phyloP scores from a whole-genome alignment of 768 basidiomycete genomes.

The Butyriboletus loyo region DNA sequence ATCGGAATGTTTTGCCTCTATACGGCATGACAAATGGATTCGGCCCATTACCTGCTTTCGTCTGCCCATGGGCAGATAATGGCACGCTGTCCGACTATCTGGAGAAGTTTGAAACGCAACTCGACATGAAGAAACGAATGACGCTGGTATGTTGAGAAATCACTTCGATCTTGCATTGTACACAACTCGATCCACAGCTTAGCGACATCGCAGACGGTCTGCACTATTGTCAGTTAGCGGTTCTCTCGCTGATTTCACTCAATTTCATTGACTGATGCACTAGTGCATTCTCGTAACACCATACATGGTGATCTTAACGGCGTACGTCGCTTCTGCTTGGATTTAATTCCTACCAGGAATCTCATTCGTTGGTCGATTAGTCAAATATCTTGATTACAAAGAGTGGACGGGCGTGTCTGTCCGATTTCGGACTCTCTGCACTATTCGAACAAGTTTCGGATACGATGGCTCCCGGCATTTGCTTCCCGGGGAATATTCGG shows the following conservation, averaged over 20 bases:
- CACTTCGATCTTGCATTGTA: neutral
- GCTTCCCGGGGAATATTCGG: slow-evolving; percentile 25
- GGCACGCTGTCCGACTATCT: slow-evolving; percentile 32
- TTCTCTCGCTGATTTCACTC: neutral
- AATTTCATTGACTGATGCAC: neutral
- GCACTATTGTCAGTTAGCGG: slow-evolving; percentile 13
- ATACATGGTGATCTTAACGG: slow-evolving; percentile 43
- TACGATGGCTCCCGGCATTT: neutral
- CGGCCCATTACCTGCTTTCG: slow-evolving; percentile 28
- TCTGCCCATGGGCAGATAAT: slow-evolving; percentile 34
- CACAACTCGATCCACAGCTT: slow-evolving; percentile 16
- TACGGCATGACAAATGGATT: slow-evolving; percentile 27
- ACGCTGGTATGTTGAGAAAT: slow-evolving; percentile 9
- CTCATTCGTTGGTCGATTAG: slow-evolving; percentile 8
- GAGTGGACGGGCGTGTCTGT: slow-evolving; percentile 15
- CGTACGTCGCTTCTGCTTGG: slow-evolving; percentile 12
- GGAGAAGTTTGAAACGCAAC: slow-evolving; percentile 8
- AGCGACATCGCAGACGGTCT: slow-evolving; percentile 23
- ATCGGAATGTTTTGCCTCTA: slow-evolving; percentile 32
- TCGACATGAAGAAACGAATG: slow-evolving; percentile 18
- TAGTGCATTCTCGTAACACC: slow-evolving; percentile 23
- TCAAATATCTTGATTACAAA: slow-evolving; percentile 21
- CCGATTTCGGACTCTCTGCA: slow-evolving; percentile 33
- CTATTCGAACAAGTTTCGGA: slow-evolving; percentile 10
- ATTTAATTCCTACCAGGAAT: neutral